Conservation (phyloP, 805 yeast species). For the Tetrapisispora taiwanensis region DNA sequence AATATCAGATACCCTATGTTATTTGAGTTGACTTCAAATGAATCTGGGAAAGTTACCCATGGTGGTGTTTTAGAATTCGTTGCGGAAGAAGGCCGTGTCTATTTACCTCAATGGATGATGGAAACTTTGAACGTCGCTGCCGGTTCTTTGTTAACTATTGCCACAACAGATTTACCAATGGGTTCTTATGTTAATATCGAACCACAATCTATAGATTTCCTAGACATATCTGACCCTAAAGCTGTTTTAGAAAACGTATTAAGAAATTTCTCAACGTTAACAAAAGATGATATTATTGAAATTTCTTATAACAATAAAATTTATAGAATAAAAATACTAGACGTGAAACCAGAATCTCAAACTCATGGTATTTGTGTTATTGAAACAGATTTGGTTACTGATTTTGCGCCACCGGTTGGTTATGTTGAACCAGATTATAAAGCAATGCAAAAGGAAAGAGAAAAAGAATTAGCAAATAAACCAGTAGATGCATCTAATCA, state of each 20-base stretch:
- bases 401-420: constrained; percentile 98
- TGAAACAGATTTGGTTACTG: constrained; percentile 94
- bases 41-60: constrained; percentile 52
- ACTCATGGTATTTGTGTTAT: constrained; percentile 78
- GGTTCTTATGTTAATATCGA: constrained; percentile 88
- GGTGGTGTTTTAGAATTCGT: constrained; percentile 93
- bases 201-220: constrained; percentile 88
- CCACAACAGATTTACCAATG: constrained; percentile 67
- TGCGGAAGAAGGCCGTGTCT: constrained; percentile 94
- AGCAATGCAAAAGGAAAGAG: constrained; percentile 19
- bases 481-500: constrained; percentile 24
- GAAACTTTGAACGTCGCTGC: constrained; percentile 58
- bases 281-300: constrained; percentile 76
- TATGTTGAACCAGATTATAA: constrained; percentile 82
- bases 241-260: constrained; percentile 92
- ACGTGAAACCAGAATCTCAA: constrained; percentile 66
- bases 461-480: constrained; percentile 27
- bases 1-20: constrained; percentile 95
- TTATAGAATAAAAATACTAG: constrained; percentile 74
- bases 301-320: constrained; percentile 70
- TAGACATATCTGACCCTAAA: constrained; percentile 90
- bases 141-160: constrained; percentile 70
- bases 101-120: constrained; percentile 97
- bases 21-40: constrained; percentile 67
- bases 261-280: constrained; percentile 79